Conservation (phyloP, 2,329 filamentous ascomycete genomes). For the Alternaria sp. region DNA sequence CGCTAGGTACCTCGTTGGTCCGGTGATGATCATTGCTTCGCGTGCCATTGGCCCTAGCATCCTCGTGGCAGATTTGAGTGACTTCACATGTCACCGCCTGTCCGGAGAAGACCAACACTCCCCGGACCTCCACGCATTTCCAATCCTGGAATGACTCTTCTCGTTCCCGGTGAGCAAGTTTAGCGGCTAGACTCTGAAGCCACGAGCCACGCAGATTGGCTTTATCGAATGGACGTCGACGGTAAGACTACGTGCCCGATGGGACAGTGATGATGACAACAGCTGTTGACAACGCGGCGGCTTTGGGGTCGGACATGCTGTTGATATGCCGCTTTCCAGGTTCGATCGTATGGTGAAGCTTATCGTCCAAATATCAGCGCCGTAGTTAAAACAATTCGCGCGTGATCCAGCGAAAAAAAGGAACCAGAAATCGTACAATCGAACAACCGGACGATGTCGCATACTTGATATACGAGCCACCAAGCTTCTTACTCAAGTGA, state of each 20-base stretch:
- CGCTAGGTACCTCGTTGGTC: neutral
- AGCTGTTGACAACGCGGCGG: conserved; percentile 24
- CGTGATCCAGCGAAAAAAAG: neutral
- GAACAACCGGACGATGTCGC: neutral
- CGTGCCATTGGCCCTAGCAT: neutral
- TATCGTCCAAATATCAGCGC: neutral
- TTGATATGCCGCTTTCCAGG: too few relatives aligned
- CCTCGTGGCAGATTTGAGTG: neutral
- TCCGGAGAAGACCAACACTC: neutral
- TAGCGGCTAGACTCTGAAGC: neutral
- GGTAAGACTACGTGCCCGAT: conserved; percentile 1
- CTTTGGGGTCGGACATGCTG: conserved; percentile 23
- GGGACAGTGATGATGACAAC: conserved; percentile 27
- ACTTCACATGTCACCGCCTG: neutral
- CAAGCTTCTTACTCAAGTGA: neutral
- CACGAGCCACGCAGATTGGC: neutral
- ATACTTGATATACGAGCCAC: neutral
- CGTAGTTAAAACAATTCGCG: too few relatives aligned
- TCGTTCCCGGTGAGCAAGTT: neutral
- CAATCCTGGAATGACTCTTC: too few relatives aligned
- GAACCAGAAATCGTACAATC: neutral
- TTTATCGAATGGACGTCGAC: neutral
- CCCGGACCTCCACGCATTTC: neutral
- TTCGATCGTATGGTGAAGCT: neutral
- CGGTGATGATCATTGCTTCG: neutral